Evolutionary conservation across 2,329 filamentous ascomycete genomes (phyloP).

Genomic region (Clonostachys rosea): DNA sequence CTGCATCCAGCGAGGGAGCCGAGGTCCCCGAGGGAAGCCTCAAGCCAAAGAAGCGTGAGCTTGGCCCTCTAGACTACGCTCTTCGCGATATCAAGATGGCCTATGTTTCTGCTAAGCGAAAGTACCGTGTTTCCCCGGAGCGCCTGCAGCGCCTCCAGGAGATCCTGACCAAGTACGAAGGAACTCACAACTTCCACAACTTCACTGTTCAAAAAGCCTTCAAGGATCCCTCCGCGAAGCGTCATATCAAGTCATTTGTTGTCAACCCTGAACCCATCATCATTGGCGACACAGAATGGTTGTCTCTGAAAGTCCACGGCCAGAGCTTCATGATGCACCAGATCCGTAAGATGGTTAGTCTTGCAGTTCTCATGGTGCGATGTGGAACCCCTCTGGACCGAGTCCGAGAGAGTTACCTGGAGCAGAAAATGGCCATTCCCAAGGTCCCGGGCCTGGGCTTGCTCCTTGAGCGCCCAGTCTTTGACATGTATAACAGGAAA

Average conservation of each 20-base stretch:
- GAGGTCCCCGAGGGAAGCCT: conserved; percentile 1
- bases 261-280: conserved; percentile 72
- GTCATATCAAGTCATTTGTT: conserved; percentile 88
- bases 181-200: conserved; percentile 93
- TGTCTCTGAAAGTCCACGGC: conserved; percentile 92
- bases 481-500: conserved; percentile 80
- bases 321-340: conserved; percentile 99
- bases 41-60: conserved; percentile 20
- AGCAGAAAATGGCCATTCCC: conserved; percentile 76
- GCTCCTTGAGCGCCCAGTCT: conserved; percentile 85
- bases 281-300: conserved; percentile 90
- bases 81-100: conserved; percentile 74
- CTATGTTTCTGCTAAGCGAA: conserved; percentile 76
- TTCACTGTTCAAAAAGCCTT: conserved; percentile 88
- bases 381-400: conserved; percentile 72
- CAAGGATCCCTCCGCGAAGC: conserved; percentile 78
- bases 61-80: conserved; percentile 54
- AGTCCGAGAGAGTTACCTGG: conserved; percentile 70
- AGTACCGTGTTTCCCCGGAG: conserved; percentile 71
- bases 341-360: conserved; percentile 97
- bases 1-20: neutral
- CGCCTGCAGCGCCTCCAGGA: conserved; percentile 74
- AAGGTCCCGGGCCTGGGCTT: conserved; percentile 89
- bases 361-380: conserved; percentile 80
- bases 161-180: conserved; percentile 69